A percentile compares a stretch with the other conserved stretches of the same genome.
Conservation (phyloP, 2,329 filamentous ascomycete genomes). For the Scedosporium apiospermum region DNA sequence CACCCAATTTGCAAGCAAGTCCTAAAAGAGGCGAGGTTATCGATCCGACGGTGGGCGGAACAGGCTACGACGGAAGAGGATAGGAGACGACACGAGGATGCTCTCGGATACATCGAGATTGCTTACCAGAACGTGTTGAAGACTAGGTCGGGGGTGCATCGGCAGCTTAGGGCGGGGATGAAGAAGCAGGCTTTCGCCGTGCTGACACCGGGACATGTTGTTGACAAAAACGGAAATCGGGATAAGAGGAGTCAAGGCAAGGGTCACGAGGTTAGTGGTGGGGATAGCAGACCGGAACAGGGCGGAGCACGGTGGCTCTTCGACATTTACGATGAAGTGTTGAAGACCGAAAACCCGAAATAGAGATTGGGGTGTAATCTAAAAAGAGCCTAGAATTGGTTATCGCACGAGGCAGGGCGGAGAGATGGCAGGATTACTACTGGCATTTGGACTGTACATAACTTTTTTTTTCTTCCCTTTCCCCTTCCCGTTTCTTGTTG, state of each 20-base stretch:
- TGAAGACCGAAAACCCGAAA: too few relatives aligned
- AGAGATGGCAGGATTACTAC: too few relatives aligned
- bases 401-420: too few relatives aligned
- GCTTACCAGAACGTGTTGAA: conserved; percentile 1
- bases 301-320: too few relatives aligned
- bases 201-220: neutral
- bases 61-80: neutral
- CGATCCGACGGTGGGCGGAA: neutral
- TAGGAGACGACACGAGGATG: neutral
- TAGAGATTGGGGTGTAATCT: too few relatives aligned
- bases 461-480: too few relatives aligned
- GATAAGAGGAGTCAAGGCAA: neutral
- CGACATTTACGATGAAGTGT: too few relatives aligned
- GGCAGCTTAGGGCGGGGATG: neutral
- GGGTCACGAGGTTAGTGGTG: neutral
- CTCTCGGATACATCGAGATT: conserved; percentile 1
- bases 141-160: neutral
- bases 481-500: too few relatives aligned
- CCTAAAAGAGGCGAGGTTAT: neutral
- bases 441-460: too few relatives aligned
- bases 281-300: neutral
- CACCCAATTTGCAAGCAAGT: conserved; percentile 4
- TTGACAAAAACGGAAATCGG: neutral
- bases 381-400: too few relatives aligned
- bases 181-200: neutral